These are phyloP conservation scores for Euphorbia celastroides DNA, from an alignment of 441 rosid genomes.

Conservation along the genomic window DNA sequence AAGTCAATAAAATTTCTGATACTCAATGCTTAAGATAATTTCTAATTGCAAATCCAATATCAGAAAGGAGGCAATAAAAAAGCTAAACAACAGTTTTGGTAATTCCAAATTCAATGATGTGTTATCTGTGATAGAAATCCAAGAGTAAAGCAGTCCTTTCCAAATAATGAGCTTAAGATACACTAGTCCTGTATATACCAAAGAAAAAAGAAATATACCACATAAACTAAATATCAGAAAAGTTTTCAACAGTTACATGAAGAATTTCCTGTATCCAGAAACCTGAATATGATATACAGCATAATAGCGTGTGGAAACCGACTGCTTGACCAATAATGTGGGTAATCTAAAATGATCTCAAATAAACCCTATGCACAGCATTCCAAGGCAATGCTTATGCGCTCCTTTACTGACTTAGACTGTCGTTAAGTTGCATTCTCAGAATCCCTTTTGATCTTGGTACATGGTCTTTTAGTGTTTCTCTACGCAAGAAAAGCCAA, in stretches of 20 bases:
- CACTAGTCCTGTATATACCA: not conserved
- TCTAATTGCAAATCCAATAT: not conserved
- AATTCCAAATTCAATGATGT: not conserved
- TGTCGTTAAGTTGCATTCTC: not conserved
- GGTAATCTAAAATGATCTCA: not conserved
- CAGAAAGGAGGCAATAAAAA: not conserved
- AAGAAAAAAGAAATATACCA: not conserved
- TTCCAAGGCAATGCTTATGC: not conserved
- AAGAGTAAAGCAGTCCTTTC: not conserved
- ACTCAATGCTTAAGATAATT: not conserved
- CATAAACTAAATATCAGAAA: not conserved
- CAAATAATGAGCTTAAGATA: not conserved
- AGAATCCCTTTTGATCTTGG: not conserved
- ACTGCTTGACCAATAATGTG: not conserved
- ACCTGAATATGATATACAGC: not conserved
- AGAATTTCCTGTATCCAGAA: not conserved
- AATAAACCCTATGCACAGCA: not conserved
- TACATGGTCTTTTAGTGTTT: not conserved
- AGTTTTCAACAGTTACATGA: not conserved
- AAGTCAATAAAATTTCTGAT: not conserved
- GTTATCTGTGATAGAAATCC: not conserved
- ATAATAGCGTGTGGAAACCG: not conserved
- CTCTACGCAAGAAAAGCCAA: not conserved
- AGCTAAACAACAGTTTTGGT: not conserved
- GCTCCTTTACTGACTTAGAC: slow-evolving; percentile 1